Conservation (phyloP, 371 early-diverging fungal genomes). For the Apophysomyces variabilis region DNA sequence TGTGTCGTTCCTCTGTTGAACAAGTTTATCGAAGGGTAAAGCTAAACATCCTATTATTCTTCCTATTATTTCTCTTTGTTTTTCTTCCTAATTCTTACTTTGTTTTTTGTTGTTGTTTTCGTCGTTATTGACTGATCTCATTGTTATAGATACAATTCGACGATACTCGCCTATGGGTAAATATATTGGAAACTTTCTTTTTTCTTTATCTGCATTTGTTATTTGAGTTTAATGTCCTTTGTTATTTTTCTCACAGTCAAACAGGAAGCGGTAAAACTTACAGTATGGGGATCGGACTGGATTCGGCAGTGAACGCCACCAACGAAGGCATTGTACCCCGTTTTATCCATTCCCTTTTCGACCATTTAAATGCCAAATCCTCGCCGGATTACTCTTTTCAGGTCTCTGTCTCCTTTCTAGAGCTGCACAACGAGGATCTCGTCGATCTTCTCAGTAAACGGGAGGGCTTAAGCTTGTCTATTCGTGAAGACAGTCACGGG, state of each 20-base stretch:
- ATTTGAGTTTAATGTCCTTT: constrained; percentile 15
- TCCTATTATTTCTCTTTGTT: background rate
- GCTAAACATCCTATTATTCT: background rate
- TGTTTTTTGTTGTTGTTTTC: background rate
- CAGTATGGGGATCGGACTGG: constrained; percentile 86
- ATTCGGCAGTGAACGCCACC: constrained; percentile 24
- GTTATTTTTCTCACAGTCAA: constrained; percentile 30
- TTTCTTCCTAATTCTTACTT: background rate
- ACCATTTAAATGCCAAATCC: constrained; percentile 30
- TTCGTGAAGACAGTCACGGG: constrained; percentile 90
- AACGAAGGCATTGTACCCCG: constrained; percentile 82
- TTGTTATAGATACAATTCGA: constrained; percentile 72
- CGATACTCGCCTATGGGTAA: constrained; percentile 95
- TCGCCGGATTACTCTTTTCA: constrained; percentile 49
- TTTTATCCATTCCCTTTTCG: constrained; percentile 71
- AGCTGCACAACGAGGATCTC: constrained; percentile 97
- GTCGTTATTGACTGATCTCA: background rate
- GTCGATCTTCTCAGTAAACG: constrained; percentile 75
- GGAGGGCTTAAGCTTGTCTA: constrained; percentile 38
- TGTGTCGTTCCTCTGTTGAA: constrained; percentile 67
- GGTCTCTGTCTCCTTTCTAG: constrained; percentile 80
- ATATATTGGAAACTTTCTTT: constrained; percentile 20
- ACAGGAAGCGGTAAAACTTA: constrained; percentile 88
- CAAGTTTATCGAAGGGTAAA: constrained; percentile 81
- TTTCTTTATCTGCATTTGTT: constrained; percentile 17